A percentile compares a stretch with the other conserved stretches of the same genome.
phyloP scores from a whole-genome alignment of 2,329 filamentous ascomycete genomes.

The Fusarium xylarioides region DNA sequence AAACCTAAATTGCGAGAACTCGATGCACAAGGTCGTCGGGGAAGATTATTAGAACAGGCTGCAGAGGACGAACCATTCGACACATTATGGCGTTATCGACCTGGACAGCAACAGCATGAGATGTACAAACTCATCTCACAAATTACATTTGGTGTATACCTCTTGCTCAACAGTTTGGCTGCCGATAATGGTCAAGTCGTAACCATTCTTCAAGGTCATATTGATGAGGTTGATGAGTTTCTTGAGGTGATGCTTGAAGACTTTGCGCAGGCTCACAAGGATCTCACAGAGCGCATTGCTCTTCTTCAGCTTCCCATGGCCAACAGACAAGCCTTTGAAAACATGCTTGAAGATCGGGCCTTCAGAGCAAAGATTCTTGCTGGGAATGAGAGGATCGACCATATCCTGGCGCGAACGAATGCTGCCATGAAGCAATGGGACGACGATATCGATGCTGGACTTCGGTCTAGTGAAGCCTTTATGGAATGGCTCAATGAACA shows the following conservation, averaged over 20 bases:
- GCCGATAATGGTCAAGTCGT: conserved; percentile 91
- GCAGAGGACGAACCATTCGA: conserved; percentile 77
- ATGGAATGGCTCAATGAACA: conserved; percentile 77
- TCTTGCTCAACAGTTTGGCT: conserved; percentile 84
- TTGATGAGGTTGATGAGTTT: conserved; percentile 93
- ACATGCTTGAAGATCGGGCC: conserved; percentile 83
- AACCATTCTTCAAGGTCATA: conserved; percentile 87
- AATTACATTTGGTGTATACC: conserved; percentile 91
- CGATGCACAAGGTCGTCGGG: conserved; percentile 70
- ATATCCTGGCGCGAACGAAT: conserved; percentile 83
- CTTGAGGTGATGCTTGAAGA: conserved; percentile 88
- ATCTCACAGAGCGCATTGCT: conserved; percentile 82
- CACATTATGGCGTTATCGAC: conserved; percentile 78
- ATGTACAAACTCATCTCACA: conserved; percentile 90
- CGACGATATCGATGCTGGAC: conserved; percentile 80
- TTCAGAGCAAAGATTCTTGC: conserved; percentile 85
- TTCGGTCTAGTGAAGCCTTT: conserved; percentile 79
- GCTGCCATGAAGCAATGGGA: conserved; percentile 79
- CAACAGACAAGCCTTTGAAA: conserved; percentile 83
- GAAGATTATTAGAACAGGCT: conserved; percentile 72
- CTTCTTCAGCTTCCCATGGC: conserved; percentile 84
- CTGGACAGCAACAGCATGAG: conserved; percentile 83
- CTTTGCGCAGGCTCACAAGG: conserved; percentile 78
- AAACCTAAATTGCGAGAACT: conserved; percentile 64
- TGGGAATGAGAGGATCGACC: conserved; percentile 91